Evolutionary conservation across 1,284 basidiomycete species (phyloP), one percentile per base, ranked within the genome.

Genomic region (Mycena sp.): DNA sequence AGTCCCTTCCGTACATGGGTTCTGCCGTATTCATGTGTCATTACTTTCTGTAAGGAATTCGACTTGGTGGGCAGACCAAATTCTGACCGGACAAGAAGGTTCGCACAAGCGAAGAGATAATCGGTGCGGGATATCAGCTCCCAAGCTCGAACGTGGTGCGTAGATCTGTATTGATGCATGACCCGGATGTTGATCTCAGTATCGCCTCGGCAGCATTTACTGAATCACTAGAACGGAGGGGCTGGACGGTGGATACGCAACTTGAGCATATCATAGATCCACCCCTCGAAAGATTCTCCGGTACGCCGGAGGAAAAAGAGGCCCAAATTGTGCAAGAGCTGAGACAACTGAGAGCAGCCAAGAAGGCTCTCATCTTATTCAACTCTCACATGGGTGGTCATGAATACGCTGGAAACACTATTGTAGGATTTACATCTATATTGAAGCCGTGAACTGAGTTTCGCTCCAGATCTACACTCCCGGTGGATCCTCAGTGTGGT

Each of bases 101-200:
- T 96, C 95, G 2, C 96, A 98, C 77, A 95, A 95, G 78, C 87
- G 86, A 70, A 84, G 95, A 48, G 96, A 98, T 77, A 95, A 95
- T 74, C 87, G 94, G 55, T 98, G 95, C 76, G 86, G 86, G 48
- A 91, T 97, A 56, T 87, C 93, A 7, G 93, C 95, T 6, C 91
- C 92, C 2, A 85, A 94, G 64, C 87, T 98, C 23, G 90, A 94
- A 74, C 82, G 87, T 68, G 84, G 90, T 90, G 61, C 51, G 81
- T 76, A 54, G 46, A 44, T 56, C 35, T 32, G 29, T 52, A 35
- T 35, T 14, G 32, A 35, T 35, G 7, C 32, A 14, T 35, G 32
- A 14, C 32, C 32, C 32, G 32, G n/a, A n/a, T 35, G 57, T 52
- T 69, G 7, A 65, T 91, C 4, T 5, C 11, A 40, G 38, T 46